phyloP scores from a whole-genome alignment of 1,284 basidiomycete genomes.

The Cryptococcus neoformans region DNA sequence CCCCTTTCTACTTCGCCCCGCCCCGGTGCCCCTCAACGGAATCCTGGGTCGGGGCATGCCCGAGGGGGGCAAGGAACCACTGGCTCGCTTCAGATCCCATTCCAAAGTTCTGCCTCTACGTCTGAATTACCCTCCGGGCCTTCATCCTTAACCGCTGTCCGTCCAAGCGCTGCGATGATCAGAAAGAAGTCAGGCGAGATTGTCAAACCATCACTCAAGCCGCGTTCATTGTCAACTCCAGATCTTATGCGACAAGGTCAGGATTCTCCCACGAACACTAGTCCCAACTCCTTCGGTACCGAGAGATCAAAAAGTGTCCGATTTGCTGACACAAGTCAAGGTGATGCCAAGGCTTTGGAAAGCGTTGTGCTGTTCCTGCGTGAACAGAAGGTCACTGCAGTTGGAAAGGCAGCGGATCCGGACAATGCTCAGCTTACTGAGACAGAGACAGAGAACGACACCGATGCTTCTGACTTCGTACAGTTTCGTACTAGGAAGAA shows the following conservation, averaged over 20 bases:
- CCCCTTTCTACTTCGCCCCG: constrained; percentile 11
- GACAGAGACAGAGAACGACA: constrained; percentile 47
- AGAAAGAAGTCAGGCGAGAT: constrained; percentile 51
- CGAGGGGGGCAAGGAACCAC: constrained; percentile 4
- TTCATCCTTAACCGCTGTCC: constrained; percentile 8
- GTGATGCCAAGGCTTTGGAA: constrained; percentile 39
- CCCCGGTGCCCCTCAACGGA: constrained; percentile 2
- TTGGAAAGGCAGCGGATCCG: constrained; percentile 36
- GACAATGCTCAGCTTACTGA: constrained; percentile 26
- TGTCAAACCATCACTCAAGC: constrained; percentile 48
- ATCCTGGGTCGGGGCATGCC: neutral
- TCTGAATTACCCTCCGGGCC: constrained; percentile 9
- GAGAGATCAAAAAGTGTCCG: constrained; percentile 44
- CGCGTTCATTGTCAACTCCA: constrained; percentile 47
- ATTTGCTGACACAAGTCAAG: constrained; percentile 42
- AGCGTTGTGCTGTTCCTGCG: constrained; percentile 48
- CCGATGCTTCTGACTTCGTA: constrained; percentile 45
- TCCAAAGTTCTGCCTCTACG: constrained; percentile 19
- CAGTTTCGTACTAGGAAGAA: constrained; percentile 45
- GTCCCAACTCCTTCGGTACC: constrained; percentile 25
- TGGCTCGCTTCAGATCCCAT: constrained; percentile 14
- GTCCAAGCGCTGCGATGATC: constrained; percentile 27
- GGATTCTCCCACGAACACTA: constrained; percentile 16
- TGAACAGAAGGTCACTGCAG: constrained; percentile 46
- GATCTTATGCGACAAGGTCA: constrained; percentile 37